phyloP scores from a whole-genome alignment of 2,329 filamentous ascomycete species.

The Trichoderma sp. region DNA sequence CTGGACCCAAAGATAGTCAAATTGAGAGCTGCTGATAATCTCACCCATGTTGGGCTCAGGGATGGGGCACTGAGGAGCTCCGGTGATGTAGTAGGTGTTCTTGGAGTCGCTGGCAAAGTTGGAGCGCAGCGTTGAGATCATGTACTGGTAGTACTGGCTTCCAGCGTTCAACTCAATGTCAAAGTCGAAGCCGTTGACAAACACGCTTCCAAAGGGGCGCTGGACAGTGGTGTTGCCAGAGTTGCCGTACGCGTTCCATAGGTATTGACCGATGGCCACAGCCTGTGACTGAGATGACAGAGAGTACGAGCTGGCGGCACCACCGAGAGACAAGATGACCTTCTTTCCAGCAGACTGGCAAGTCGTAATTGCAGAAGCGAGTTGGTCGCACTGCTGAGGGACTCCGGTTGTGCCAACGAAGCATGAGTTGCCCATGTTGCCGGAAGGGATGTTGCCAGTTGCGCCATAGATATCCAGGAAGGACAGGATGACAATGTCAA shows the following conservation, averaged over 20 bases:
- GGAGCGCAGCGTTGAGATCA: constrained; percentile 34
- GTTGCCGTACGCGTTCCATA: constrained; percentile 47
- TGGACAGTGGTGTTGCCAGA: constrained; percentile 34
- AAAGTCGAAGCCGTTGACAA: constrained; percentile 56
- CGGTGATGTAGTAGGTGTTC: constrained; percentile 44
- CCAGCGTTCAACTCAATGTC: constrained; percentile 46
- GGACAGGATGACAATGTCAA: constrained; percentile 45
- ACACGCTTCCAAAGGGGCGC: constrained; percentile 48
- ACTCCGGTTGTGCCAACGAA: constrained; percentile 31
- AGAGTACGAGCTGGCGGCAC: constrained; percentile 39
- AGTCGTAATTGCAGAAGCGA: constrained; percentile 43
- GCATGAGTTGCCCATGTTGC: constrained; percentile 42
- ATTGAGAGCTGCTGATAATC: constrained; percentile 3
- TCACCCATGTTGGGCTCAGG: constrained; percentile 12
- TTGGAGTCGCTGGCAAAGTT: constrained; percentile 32
- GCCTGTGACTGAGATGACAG: constrained; percentile 29
- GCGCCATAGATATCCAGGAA: constrained; percentile 43
- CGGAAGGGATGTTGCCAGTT: constrained; percentile 39
- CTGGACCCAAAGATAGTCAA: constrained; percentile 42
- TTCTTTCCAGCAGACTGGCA: constrained; percentile 47
- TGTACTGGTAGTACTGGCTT: constrained; percentile 38
- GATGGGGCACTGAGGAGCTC: constrained; percentile 44
- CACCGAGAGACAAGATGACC: constrained; percentile 48
- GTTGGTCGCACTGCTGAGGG: constrained; percentile 35
- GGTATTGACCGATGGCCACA: constrained; percentile 26